A percentile compares a stretch with the other conserved stretches of the same genome.
Conservation (phyloP, 1,139 yeast genomes). For the Debaryomyces nepalensis region DNA sequence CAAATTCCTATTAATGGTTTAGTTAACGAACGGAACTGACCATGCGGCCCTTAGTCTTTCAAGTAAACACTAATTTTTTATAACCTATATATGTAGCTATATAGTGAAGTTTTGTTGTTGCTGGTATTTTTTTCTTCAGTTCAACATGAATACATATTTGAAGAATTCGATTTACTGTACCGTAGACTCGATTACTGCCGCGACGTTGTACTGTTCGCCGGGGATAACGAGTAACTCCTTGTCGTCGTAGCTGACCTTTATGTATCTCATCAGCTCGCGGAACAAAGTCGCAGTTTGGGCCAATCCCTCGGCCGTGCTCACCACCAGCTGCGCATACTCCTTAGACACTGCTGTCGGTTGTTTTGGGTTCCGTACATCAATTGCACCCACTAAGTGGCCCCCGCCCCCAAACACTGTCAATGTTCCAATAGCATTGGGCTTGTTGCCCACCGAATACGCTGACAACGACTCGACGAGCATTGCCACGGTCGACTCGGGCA, state of each 20-base stretch:
- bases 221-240: slow-evolving; percentile 11
- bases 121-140: slow-evolving; percentile 7
- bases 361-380: slow-evolving; percentile 1
- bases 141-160: slow-evolving; percentile 7
- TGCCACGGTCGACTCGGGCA: slow-evolving; percentile 12
- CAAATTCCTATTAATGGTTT: slow-evolving; percentile 3
- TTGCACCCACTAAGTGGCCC: slow-evolving; percentile 8
- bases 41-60: slow-evolving; percentile 7
- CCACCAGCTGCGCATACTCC: slow-evolving; percentile 2
- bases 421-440: background rate
- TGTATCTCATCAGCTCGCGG: background rate
- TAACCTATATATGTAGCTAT: slow-evolving; percentile 9
- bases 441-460: slow-evolving; percentile 2
- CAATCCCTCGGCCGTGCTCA: background rate
- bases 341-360: background rate
- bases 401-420: slow-evolving; percentile 6
- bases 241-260: slow-evolving; percentile 7
- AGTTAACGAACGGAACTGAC: slow-evolving; percentile 6
- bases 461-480: slow-evolving; percentile 11
- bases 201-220: slow-evolving; percentile 8
- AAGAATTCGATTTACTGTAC: slow-evolving; percentile 2
- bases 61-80: slow-evolving; percentile 9
- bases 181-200: slow-evolving; percentile 5
- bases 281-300: background rate
- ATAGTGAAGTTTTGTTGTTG: slow-evolving; percentile 6